A percentile compares a stretch with the other conserved stretches of the same genome.
These are phyloP conservation scores for Medicago arabica DNA, from an alignment of 306 rosid genomes.

Conservation along the genomic window DNA sequence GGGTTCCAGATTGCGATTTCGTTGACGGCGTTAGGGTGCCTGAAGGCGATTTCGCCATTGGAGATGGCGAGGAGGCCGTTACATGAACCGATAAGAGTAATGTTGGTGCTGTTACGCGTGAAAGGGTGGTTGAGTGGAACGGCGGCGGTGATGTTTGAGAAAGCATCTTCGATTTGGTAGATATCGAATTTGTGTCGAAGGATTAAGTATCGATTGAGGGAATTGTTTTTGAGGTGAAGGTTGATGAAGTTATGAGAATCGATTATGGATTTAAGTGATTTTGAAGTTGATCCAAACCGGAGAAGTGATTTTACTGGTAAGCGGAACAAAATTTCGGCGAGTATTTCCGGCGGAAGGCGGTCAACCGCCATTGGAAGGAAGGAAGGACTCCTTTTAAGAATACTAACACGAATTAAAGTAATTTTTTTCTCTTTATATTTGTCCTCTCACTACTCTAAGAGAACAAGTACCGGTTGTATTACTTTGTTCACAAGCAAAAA, in stretches of 20 bases:
- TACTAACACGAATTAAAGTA: too few relatives aligned
- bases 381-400: too few relatives aligned
- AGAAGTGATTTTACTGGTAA: conserved; percentile 50
- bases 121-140: conserved; percentile 57
- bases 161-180: conserved; percentile 23
- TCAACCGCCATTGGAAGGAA: conserved; percentile 19
- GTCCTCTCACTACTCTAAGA: too few relatives aligned
- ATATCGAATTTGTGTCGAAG: conserved; percentile 51
- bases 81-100: conserved; percentile 56
- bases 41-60: too few relatives aligned
- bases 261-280: conserved; percentile 53
- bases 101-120: conserved; percentile 49
- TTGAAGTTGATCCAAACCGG: conserved; percentile 50
- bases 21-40: conserved; percentile 58
- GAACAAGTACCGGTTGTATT: too few relatives aligned
- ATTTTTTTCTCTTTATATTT: too few relatives aligned
- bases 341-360: conserved; percentile 61
- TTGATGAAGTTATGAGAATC: conserved; percentile 51
- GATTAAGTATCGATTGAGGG: conserved; percentile 38
- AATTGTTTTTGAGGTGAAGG: conserved; percentile 51
- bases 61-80: conserved; percentile 53
- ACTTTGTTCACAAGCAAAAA: too few relatives aligned
- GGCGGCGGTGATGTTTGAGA: conserved; percentile 8
- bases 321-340: conserved; percentile 54
- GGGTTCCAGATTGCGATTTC: conserved; percentile 85